Evolutionary conservation across 352 stramenopile genomes (phyloP).

Genomic region (Albugo candida): DNA sequence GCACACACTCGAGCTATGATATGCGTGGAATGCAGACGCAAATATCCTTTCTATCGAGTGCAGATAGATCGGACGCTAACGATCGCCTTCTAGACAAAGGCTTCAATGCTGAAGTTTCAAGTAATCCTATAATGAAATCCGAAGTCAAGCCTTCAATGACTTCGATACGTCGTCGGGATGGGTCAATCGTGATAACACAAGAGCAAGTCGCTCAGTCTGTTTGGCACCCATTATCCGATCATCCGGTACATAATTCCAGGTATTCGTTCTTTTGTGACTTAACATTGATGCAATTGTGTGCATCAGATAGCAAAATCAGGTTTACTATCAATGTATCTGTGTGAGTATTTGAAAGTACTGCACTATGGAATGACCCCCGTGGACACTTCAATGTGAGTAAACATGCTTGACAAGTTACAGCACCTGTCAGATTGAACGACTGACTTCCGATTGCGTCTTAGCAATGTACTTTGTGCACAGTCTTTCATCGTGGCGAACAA

Average conservation of each 20-base stretch:
- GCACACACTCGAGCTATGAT: neutral
- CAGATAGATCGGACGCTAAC: no score
- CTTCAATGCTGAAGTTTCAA: no score
- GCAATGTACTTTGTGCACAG: slow-evolving; percentile 29
- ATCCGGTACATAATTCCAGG: neutral
- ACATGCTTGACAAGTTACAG: neutral
- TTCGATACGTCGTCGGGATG: neutral
- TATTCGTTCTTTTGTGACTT: neutral
- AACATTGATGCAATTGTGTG: neutral
- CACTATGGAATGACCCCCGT: slow-evolving; percentile 24
- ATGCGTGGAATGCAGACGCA: no score
- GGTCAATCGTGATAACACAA: neutral
- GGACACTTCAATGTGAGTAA: slow-evolving; percentile 38
- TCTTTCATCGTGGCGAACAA: slow-evolving; percentile 24
- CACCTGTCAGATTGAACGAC: neutral
- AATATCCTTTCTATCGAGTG: no score
- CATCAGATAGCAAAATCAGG: slow-evolving; percentile 18
- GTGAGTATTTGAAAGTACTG: slow-evolving; percentile 45
- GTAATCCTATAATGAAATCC: no score
- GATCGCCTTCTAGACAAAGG: no score
- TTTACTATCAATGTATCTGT: slow-evolving; percentile 29
- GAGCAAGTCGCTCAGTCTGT: neutral
- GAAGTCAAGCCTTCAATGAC: no score
- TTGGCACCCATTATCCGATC: neutral
- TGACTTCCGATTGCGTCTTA: slow-evolving; percentile 7